phyloP scores from a whole-genome alignment of 2,329 filamentous ascomycete species.

The Hypoxylon sp. region DNA sequence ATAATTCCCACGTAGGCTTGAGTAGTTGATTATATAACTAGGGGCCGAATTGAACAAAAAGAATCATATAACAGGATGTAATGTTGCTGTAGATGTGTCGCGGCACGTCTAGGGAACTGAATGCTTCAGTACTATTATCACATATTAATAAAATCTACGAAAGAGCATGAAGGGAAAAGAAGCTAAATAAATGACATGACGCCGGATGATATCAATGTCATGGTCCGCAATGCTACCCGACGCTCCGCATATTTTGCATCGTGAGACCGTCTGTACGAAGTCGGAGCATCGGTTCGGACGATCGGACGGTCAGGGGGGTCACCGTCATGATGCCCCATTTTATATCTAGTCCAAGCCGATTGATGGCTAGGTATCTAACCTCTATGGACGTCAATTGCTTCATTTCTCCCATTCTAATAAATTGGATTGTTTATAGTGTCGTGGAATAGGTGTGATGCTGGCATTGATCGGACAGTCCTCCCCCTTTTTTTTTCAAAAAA shows the following conservation, averaged over 20 bases:
- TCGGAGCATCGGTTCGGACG: constrained; percentile 29
- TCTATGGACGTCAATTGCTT: not conserved
- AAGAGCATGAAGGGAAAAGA: not conserved
- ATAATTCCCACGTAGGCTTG: not conserved
- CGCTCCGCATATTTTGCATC: constrained; percentile 10
- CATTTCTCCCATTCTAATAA: not conserved
- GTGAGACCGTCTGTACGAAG: constrained; percentile 7
- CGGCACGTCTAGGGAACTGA: not conserved
- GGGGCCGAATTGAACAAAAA: not conserved
- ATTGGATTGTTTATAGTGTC: not conserved
- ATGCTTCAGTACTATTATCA: not conserved
- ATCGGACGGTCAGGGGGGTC: constrained; percentile 28
- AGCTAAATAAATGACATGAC: not conserved
- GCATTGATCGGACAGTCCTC: not conserved
- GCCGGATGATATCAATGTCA: constrained; percentile 7
- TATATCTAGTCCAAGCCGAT: not conserved
- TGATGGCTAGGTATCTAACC: not conserved
- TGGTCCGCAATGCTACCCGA: constrained; percentile 8
- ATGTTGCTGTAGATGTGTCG: not conserved
- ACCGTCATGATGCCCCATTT: not conserved
- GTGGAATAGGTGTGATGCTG: not conserved
- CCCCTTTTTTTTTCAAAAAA: not conserved
- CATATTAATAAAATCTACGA: not conserved
- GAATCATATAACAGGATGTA: not conserved
- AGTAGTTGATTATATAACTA: not conserved